phyloP scores from a whole-genome alignment of 306 rosid species.

The Betula pendula region DNA sequence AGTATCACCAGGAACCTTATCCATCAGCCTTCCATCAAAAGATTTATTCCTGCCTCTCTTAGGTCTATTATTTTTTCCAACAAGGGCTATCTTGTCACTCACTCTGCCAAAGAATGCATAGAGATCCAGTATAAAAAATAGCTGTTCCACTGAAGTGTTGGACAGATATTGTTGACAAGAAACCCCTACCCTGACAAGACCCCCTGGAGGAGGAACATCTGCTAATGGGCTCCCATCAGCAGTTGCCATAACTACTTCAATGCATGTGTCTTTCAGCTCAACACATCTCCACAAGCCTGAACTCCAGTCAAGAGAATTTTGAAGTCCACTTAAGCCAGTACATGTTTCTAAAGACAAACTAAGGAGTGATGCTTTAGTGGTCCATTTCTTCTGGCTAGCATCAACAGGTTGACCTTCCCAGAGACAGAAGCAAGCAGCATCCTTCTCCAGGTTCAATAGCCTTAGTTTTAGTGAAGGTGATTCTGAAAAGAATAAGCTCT shows the following conservation, averaged over 20 bases:
- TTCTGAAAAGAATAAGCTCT: slow-evolving; percentile 59
- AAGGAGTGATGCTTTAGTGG: slow-evolving; percentile 62
- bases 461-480: slow-evolving; percentile 64
- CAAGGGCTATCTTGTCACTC: slow-evolving; percentile 67
- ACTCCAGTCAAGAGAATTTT: slow-evolving; percentile 52
- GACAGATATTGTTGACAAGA: slow-evolving; percentile 77
- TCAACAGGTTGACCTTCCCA: slow-evolving; percentile 90
- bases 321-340: slow-evolving; percentile 34
- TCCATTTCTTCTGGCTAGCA: slow-evolving; percentile 92
- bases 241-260: slow-evolving; percentile 93
- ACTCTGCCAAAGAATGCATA: slow-evolving; percentile 79
- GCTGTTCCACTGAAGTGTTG: slow-evolving; percentile 85
- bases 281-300: slow-evolving; percentile 86
- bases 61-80: slow-evolving; percentile 56
- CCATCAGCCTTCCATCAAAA: slow-evolving; percentile 59
- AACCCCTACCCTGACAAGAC: slow-evolving; percentile 87
- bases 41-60: slow-evolving; percentile 39
- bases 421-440: slow-evolving; percentile 94
- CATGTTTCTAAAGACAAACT: slow-evolving; percentile 77
- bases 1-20: slow-evolving; percentile 90
- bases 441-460: slow-evolving; percentile 79
- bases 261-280: slow-evolving; percentile 71
- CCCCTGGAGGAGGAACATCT: slow-evolving; percentile 85
- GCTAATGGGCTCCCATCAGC: slow-evolving; percentile 85
- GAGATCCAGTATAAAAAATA: slow-evolving; percentile 85